Base-by-base conservation (phyloP, 2,329 filamentous ascomycete genomes). In the Venturia aucupariae region DNA sequence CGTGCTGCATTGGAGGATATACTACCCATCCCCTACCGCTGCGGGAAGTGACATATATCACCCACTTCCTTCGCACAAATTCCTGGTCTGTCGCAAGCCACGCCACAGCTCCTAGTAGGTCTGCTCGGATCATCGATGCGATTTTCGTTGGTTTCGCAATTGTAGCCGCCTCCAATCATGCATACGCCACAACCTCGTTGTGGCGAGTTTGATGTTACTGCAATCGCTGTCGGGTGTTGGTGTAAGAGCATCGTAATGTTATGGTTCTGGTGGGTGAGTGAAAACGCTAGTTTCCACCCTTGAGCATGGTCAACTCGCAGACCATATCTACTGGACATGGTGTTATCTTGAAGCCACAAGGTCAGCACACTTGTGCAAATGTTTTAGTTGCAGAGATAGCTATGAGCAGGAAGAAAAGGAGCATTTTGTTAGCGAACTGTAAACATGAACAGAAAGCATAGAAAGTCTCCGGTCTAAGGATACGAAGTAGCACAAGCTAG, bases 101-200 rank as follows among this genome's bases (percentile, higher is more conserved):
- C 71, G 2, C 74, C 74, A 63, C 74, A 76, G 5, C 70, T 70
- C 15, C 48, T 17, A 27, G 48, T 17, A 10, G 67, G 61, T 42
- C 64, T 67, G 60, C 67, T 69, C 10, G 73, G 74, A 54, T 75
- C 71, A 10, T 70, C 68, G 60, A 75, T 72, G 51, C 73, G 75
- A 0, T 65, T 63, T 27, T 69, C 69, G 2, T 70, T 71, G 30
- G 1, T 54, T 54, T 32, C 30, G 11, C 22, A 54, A 10, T 54
- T 54, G 7, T 54, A 32, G 22, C 22, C 48, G 22, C 57, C 57
- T 24, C 57, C 22, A 35, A 60, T 22, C 22, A 41, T 35, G 19
- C 5, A 11, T 35, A 32, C 32, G 57, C 57, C 22, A 22, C 27
- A 41, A 17, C 57, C 30, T n/a, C 22, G 24, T 35, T 11, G 30